Evolutionary conservation across 2,329 filamentous ascomycete genomes (phyloP).

Genomic region (Diaporthe sp.): DNA sequence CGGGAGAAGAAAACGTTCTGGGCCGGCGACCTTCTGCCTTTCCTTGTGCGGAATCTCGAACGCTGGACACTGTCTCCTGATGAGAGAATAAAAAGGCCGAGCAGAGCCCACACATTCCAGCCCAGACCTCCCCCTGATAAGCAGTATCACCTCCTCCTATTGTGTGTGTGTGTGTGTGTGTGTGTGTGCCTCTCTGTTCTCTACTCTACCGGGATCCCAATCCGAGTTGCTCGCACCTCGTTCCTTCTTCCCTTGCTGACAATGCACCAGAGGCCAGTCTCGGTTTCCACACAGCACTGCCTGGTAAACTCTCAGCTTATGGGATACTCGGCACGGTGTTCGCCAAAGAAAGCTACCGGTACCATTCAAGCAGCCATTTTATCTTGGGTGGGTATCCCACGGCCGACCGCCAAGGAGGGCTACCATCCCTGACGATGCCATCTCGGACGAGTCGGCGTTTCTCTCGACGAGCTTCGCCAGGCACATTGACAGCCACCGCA

Average conservation of each 20-base stretch:
- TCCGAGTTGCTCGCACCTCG: slow-evolving; percentile 16
- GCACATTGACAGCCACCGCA: background rate
- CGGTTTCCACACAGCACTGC: background rate
- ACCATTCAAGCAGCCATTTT: background rate
- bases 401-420: background rate
- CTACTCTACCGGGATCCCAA: slow-evolving; percentile 4
- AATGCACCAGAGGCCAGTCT: background rate
- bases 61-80: slow-evolving; percentile 18
- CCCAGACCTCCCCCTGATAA: slow-evolving; percentile 23
- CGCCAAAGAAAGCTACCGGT: background rate
- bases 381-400: background rate
- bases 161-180: background rate
- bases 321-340: background rate
- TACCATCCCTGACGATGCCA: slow-evolving; percentile 31
- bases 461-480: background rate
- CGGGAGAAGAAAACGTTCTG: background rate
- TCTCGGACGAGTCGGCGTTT: slow-evolving; percentile 24
- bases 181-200: background rate
- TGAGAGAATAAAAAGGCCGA: background rate
- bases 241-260: slow-evolving; percentile 16
- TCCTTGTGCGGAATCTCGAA: slow-evolving; percentile 3
- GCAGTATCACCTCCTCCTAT: slow-evolving; percentile 16
- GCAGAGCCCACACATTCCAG: slow-evolving; percentile 29
- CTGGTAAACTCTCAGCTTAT: background rate
- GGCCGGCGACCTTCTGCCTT: background rate